A percentile compares a stretch with the other conserved stretches of the same genome.
These are phyloP conservation scores for Chimonanthus salicifolius DNA, from an alignment of 164 flowering plant genomes.

Conservation along the genomic window DNA sequence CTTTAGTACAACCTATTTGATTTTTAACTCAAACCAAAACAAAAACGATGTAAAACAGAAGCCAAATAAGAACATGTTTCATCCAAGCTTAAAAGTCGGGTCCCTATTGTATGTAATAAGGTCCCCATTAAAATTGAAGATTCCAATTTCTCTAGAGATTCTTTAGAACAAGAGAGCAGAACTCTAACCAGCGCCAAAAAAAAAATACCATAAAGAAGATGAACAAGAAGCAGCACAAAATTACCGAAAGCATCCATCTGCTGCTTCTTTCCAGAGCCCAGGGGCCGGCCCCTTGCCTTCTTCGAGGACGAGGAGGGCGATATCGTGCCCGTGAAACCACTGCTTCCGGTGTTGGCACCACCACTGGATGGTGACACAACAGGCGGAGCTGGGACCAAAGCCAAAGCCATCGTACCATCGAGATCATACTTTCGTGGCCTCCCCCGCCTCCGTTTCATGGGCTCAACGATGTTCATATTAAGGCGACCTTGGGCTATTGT, in stretches of 20 bases:
- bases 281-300: slow-evolving; percentile 77
- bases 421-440: slow-evolving; percentile 95
- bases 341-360: background rate
- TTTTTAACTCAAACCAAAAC: too few relatives aligned
- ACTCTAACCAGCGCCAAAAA: background rate
- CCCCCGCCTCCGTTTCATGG: slow-evolving; percentile 72
- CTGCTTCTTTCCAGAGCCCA: slow-evolving; percentile 68
- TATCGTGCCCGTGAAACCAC: slow-evolving; percentile 17
- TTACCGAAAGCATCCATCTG: slow-evolving; percentile 57
- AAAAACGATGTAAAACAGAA: background rate
- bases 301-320: slow-evolving; percentile 37
- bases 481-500: slow-evolving; percentile 16
- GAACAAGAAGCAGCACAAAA: background rate
- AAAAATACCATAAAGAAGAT: background rate
- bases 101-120: slow-evolving; percentile 6
- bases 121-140: slow-evolving; percentile 1
- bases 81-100: slow-evolving; percentile 13
- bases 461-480: slow-evolving; percentile 37
- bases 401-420: slow-evolving; percentile 57
- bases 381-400: slow-evolving; percentile 24
- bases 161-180: background rate
- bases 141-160: background rate
- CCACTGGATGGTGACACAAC: slow-evolving; percentile 20
- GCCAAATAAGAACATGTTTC: background rate
- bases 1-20: too few relatives aligned